Percentiles rank a stretch among this genome's conserved stretches.
Conservation (phyloP, 257 asterid genomes). For the Fraxinus quadrangulata region DNA sequence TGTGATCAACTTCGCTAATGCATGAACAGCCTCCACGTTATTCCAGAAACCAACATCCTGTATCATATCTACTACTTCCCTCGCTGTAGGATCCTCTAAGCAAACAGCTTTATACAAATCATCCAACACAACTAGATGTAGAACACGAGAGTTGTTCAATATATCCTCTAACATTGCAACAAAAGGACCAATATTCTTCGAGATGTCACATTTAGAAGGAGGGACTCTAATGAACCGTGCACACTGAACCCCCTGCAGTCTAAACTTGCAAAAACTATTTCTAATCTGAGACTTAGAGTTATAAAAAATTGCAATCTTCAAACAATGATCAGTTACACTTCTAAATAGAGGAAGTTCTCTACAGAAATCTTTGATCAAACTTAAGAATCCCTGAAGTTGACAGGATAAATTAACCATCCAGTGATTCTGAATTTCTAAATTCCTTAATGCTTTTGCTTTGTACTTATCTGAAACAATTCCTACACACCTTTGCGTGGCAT, state of each 20-base stretch:
- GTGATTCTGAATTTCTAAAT: slow-evolving; percentile 59
- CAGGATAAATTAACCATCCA: slow-evolving; percentile 91
- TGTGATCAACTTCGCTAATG: slow-evolving; percentile 58
- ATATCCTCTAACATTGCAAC: slow-evolving; percentile 74
- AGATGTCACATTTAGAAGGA: slow-evolving; percentile 44
- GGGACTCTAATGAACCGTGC: slow-evolving; percentile 63
- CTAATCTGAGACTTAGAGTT: slow-evolving; percentile 66
- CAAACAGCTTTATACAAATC: slow-evolving; percentile 60
- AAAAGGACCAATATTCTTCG: slow-evolving; percentile 47
- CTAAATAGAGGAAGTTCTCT: slow-evolving; percentile 68
- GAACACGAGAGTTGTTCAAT: slow-evolving; percentile 54
- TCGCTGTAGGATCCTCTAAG: slow-evolving; percentile 48
- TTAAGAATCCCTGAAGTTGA: slow-evolving; percentile 64
- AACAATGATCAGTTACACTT: slow-evolving; percentile 56
- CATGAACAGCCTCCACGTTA: slow-evolving; percentile 64
- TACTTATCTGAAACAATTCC: slow-evolving; percentile 80
- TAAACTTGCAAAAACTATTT: slow-evolving; percentile 54
- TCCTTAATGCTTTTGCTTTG: slow-evolving; percentile 66
- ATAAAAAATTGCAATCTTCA: slow-evolving; percentile 60
- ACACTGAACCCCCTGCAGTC: slow-evolving; percentile 56
- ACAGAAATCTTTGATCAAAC: slow-evolving; percentile 71
- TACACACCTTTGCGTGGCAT: slow-evolving; percentile 54
- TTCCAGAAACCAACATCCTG: slow-evolving; percentile 76
- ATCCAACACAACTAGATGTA: slow-evolving; percentile 59
- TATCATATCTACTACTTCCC: slow-evolving; percentile 54